Evolutionary conservation across 371 early-diverging fungal species (phyloP).

Genomic region (Mortierella polycephala): DNA sequence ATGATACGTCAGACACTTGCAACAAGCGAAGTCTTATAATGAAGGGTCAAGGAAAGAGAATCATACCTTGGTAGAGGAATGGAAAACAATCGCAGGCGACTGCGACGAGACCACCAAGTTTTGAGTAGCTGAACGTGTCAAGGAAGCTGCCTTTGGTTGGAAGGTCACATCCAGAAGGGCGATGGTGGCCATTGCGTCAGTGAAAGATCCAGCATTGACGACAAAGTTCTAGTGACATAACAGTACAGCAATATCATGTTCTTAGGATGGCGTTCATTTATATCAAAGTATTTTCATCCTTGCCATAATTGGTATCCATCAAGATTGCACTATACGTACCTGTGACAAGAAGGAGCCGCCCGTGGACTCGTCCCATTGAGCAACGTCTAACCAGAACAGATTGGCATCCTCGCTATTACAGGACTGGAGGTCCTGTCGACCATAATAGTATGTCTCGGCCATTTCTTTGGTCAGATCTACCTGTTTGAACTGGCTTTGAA

Average conservation of each 20-base stretch:
- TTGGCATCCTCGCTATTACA: constrained; percentile 24
- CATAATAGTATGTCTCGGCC: constrained; percentile 42
- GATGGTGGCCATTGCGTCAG: constrained; percentile 60
- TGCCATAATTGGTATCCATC: background rate
- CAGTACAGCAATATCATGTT: too few relatives aligned
- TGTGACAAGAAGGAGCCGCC: constrained; percentile 54
- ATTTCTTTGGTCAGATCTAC: constrained; percentile 53
- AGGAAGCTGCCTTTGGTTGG: constrained; percentile 27
- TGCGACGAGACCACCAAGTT: constrained; percentile 43
- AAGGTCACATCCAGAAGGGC: constrained; percentile 62
- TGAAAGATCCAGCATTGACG: constrained; percentile 49
- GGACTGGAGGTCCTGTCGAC: constrained; percentile 27
- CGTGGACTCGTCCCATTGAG: constrained; percentile 39
- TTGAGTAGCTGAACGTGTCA: constrained; percentile 29
- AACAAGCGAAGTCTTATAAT: background rate
- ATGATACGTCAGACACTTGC: background rate
- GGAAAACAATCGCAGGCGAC: constrained; percentile 61
- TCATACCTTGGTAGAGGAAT: constrained; percentile 53
- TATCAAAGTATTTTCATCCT: too few relatives aligned
- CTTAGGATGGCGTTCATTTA: too few relatives aligned
- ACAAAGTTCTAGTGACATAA: constrained; percentile 56
- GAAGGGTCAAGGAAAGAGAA: too few relatives aligned
- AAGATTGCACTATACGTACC: constrained; percentile 30
- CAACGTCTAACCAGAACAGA: constrained; percentile 64
- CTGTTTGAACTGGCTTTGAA: constrained; percentile 34